Evolutionary conservation across 176 grass and related monocot species (phyloP).

Genomic region (Poa pratensis): DNA sequence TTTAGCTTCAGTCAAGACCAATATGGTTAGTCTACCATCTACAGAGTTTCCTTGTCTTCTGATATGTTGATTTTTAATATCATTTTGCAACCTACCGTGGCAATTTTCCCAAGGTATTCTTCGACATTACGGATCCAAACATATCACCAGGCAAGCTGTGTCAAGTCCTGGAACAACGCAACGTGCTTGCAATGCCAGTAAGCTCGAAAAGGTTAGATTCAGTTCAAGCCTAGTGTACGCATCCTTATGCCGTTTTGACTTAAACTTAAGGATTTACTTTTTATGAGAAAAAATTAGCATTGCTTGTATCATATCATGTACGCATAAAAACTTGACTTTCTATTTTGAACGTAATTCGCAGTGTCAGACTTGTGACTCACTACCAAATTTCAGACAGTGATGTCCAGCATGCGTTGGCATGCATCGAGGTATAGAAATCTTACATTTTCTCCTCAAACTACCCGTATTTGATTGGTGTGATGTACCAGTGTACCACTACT

Average conservation of each 20-base stretch:
- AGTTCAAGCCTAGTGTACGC: neutral
- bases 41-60: neutral
- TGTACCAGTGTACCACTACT: neutral
- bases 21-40: conserved; percentile 59
- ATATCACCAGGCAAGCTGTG: conserved; percentile 70
- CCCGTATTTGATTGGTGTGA: no score
- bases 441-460: neutral
- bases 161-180: conserved; percentile 57
- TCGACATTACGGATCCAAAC: conserved; percentile 58
- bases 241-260: no score
- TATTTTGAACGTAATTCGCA: conserved; percentile 37
- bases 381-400: conserved; percentile 90
- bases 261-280: no score
- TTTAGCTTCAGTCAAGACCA: conserved; percentile 65
- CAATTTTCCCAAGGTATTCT: conserved; percentile 58
- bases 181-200: conserved; percentile 82
- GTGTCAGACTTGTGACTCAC: conserved; percentile 80
- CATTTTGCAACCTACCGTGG: neutral
- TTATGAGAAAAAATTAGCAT: no score
- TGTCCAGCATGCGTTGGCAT: conserved; percentile 63
- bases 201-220: conserved; percentile 64
- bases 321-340: neutral
- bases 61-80: neutral
- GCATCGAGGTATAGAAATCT: conserved; percentile 60
- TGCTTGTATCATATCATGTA: neutral